Conservation (phyloP, 2,329 filamentous ascomycete genomes). For the Pyrenochaeta sp. region DNA sequence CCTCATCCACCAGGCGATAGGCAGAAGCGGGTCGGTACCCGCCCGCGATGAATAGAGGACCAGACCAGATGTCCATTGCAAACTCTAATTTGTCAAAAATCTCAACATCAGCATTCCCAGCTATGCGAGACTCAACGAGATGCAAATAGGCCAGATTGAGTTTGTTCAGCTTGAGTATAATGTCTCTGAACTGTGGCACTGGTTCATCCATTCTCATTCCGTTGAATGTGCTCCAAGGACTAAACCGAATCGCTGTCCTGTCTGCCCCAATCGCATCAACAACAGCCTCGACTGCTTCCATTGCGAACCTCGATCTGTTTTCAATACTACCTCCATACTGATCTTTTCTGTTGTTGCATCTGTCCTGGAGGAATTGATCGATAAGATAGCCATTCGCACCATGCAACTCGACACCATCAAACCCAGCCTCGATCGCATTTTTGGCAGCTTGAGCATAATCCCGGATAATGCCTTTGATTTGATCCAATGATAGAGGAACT, state of each 20-base stretch:
- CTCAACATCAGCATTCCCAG: conserved; percentile 49
- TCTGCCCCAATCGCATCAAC: conserved; percentile 61
- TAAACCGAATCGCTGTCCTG: conserved; percentile 65
- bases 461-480: conserved; percentile 43
- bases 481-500: conserved; percentile 42
- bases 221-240: conserved; percentile 68
- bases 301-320: conserved; percentile 59
- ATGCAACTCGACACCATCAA: conserved; percentile 67
- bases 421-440: conserved; percentile 59
- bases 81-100: conserved; percentile 19
- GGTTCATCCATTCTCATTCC: conserved; percentile 69
- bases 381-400: conserved; percentile 73
- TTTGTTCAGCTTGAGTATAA: conserved; percentile 11
- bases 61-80: conserved; percentile 11
- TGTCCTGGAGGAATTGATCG: conserved; percentile 70
- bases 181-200: not conserved
- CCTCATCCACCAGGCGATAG: conserved; percentile 42
- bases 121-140: conserved; percentile 64
- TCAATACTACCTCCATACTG: conserved; percentile 58
- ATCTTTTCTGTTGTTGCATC: conserved; percentile 61
- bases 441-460: conserved; percentile 53
- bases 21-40: conserved; percentile 48
- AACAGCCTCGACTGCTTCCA: conserved; percentile 63
- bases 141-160: conserved; percentile 59
- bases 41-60: conserved; percentile 48